phyloP scores from a whole-genome alignment of 805 yeast genomes.

The Yueomyces sinensis region DNA sequence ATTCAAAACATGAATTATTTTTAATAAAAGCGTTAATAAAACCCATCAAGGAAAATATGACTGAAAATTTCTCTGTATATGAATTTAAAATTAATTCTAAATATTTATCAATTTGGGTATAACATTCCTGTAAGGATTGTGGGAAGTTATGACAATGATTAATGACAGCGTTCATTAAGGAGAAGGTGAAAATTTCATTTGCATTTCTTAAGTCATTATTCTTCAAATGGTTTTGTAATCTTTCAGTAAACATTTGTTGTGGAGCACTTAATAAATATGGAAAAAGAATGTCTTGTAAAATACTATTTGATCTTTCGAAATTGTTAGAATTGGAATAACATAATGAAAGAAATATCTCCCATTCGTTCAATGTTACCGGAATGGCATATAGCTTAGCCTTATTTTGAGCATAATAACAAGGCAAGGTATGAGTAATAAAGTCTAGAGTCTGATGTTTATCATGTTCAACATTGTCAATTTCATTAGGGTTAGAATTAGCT shows the following conservation, averaged over 20 bases:
- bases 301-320: constrained; percentile 25
- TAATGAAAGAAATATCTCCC: constrained; percentile 42
- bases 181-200: constrained; percentile 27
- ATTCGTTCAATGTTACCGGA: constrained; percentile 37
- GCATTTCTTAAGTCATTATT: constrained; percentile 25
- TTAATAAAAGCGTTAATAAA: constrained; percentile 23
- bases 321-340: constrained; percentile 26
- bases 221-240: constrained; percentile 22
- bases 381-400: constrained; percentile 21
- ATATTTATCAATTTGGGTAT: constrained; percentile 14
- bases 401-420: constrained; percentile 16
- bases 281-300: constrained; percentile 30
- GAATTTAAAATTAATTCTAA: constrained; percentile 8
- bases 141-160: constrained; percentile 18
- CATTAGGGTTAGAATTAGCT: neutral
- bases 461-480: neutral
- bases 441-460: constrained; percentile 4
- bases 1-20: constrained; percentile 4
- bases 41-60: constrained; percentile 26
- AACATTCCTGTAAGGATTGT: constrained; percentile 9
- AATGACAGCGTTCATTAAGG: constrained; percentile 23
- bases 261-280: constrained; percentile 39
- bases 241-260: constrained; percentile 33
- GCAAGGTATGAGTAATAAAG: constrained; percentile 14
- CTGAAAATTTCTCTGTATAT: constrained; percentile 5